Conservation (phyloP, 2,329 filamentous ascomycete species). For the Apiospora aurea region DNA sequence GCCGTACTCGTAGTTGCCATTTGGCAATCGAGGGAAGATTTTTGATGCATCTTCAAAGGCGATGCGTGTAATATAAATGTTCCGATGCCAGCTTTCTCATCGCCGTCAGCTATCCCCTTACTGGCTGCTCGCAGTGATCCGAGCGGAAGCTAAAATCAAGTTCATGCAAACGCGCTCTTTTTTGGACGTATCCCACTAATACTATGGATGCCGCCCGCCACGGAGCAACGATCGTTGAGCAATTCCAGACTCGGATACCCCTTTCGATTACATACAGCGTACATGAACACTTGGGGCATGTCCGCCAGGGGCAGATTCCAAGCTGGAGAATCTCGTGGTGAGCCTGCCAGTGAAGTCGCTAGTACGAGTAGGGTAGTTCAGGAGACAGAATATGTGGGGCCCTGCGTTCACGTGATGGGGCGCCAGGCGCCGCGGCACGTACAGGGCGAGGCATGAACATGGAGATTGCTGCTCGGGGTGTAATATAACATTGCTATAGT, state of each 20-base stretch:
- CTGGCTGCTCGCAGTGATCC: background rate
- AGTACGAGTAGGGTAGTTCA: background rate
- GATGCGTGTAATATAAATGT: background rate
- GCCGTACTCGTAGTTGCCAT: background rate
- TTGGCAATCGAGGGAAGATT: background rate
- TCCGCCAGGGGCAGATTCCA: background rate
- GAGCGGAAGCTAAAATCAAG: slow-evolving; percentile 13
- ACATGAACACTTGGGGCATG: slow-evolving; percentile 15
- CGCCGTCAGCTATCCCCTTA: background rate
- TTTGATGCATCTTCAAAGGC: background rate
- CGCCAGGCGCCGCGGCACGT: background rate
- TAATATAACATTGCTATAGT: slow-evolving; percentile 22
- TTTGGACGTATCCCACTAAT: background rate
- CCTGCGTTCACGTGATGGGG: background rate
- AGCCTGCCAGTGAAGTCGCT: background rate
- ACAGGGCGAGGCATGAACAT: slow-evolving; percentile 11
- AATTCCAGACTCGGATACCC: slow-evolving; percentile 6
- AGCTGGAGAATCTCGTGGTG: background rate
- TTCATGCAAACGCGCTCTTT: background rate
- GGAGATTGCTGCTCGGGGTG: slow-evolving; percentile 17
- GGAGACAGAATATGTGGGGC: background rate
- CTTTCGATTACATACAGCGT: background rate
- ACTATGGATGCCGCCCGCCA: background rate
- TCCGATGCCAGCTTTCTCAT: background rate
- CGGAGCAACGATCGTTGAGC: background rate